phyloP scores from a whole-genome alignment of 116 monocot species.

The Dioscorea cayenensis region DNA sequence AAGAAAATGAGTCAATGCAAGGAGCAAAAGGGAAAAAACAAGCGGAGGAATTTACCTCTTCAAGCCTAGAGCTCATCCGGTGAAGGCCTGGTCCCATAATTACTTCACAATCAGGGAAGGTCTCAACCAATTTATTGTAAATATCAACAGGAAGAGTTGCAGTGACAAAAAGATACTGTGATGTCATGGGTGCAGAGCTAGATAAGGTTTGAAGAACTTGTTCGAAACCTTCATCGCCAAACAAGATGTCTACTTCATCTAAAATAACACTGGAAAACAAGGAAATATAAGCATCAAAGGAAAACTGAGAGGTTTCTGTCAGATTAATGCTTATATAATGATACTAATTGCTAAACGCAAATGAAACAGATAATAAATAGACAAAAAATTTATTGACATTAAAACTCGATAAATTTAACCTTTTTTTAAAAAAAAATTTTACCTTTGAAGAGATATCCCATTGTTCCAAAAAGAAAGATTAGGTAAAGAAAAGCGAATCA shows the following conservation, averaged over 20 bases:
- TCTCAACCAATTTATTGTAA: slow-evolving; percentile 81
- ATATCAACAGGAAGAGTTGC: slow-evolving; percentile 95
- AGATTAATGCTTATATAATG: neutral
- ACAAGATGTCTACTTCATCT: slow-evolving; percentile 93
- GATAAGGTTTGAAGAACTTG: slow-evolving; percentile 68
- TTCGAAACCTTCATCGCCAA: slow-evolving; percentile 77
- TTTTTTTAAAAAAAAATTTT: too few relatives aligned
- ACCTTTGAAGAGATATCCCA: too few relatives aligned
- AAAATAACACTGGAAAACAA: slow-evolving; percentile 63
- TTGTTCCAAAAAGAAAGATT: too few relatives aligned
- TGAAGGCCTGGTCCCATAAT: slow-evolving; percentile 91
- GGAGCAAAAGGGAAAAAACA: neutral
- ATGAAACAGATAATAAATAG: neutral
- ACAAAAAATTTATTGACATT: too few relatives aligned
- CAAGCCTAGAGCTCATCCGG: slow-evolving; percentile 84
- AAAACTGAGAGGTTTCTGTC: neutral
- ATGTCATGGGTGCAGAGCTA: slow-evolving; percentile 48
- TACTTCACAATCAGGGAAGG: slow-evolving; percentile 83
- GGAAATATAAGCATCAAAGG: neutral
- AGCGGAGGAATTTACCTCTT: slow-evolving; percentile 52
- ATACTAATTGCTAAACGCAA: neutral
- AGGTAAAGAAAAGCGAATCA: too few relatives aligned
- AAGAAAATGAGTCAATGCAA: neutral
- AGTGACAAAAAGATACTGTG: slow-evolving; percentile 85
- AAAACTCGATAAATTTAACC: too few relatives aligned